Evolutionary conservation across 2,329 filamentous ascomycete species (phyloP), one percentile per base, ranked within the genome.

Genomic region (Sarocladiaceae sp.): DNA sequence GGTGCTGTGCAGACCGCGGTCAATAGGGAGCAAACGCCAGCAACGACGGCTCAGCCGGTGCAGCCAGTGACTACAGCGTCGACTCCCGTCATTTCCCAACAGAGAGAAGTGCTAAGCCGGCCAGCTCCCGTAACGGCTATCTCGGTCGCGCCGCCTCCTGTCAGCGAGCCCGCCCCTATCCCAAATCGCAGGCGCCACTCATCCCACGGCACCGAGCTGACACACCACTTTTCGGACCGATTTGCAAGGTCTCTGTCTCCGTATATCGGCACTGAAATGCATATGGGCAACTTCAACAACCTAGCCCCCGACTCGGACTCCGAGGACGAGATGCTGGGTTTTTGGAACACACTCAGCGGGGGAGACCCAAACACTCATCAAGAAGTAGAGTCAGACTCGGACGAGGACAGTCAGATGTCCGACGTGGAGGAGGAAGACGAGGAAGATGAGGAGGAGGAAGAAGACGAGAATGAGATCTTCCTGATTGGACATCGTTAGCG

Each of bases 281-380:
- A 57, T 13, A 47, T 56, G 34, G 46, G 55, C 13, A 51, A 57
- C 21, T 46, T 56, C 1, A 46, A 58, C 4, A 48, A 53, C n/a
- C 37, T 41, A 12, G 37, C 23, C n/a, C 55, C 56, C 6, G 60
- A 68, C 10, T 64, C 65, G 7, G 73, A 77, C 13, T 73, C 73
- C 1, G 72, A 75, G 15, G 69, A 72, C 7, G 78, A 79, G 45
- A 73, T 82, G 46, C 55, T 82, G 23, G 72, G 73, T 23, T 72
- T 83, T 41, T 82, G 78, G 75, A 70, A 57, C 35, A 66, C 60
- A 9, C 62, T 66, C 11, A 67, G 67, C 5, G 67, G 69, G 2
- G 63, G 65, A 16, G 70, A 72, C 2, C 72, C 76, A 16, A 67
- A 65, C n/a, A 65, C 60, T 6, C 70, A 72, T 33, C 18, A 18